phyloP scores from a whole-genome alignment of 306 rosid genomes.

The Begonia fuchsioides region DNA sequence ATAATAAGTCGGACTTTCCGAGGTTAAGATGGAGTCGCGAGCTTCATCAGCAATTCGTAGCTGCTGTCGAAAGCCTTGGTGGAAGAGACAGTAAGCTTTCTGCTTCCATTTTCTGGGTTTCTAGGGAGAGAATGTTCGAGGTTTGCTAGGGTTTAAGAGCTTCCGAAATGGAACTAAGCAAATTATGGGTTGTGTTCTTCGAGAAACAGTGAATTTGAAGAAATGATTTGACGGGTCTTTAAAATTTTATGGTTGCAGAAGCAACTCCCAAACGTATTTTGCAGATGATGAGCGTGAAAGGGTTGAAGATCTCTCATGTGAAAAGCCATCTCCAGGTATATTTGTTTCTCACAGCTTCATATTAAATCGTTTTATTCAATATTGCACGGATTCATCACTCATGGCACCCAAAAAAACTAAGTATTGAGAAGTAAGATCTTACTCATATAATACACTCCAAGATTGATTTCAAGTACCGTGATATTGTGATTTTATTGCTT shows the following conservation, averaged over 20 bases:
- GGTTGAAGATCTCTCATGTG: slow-evolving; percentile 50
- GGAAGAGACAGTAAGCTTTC: slow-evolving; percentile 27
- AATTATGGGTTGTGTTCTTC: background rate
- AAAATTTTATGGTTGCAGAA: slow-evolving; percentile 27
- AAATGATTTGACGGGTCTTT: background rate
- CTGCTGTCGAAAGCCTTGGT: slow-evolving; percentile 25
- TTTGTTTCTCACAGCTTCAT: no score
- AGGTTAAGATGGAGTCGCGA: slow-evolving; percentile 31
- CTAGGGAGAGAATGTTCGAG: no score
- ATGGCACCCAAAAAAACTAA: no score
- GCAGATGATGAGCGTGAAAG: slow-evolving; percentile 58
- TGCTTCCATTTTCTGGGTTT: no score
- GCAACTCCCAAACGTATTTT: slow-evolving; percentile 66
- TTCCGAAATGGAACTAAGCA: no score
- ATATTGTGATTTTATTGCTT: no score
- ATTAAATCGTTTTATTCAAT: no score
- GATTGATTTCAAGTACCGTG: no score
- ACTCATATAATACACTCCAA: no score
- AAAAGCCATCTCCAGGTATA: slow-evolving; percentile 82
- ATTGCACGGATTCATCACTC: no score
- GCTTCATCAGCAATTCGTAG: slow-evolving; percentile 25
- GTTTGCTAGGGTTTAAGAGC: no score
- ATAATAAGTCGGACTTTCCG: slow-evolving; percentile 30
- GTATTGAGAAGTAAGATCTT: no score
- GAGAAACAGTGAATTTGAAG: background rate